Evolutionary conservation across 441 rosid genomes (phyloP), one percentile per base, ranked within the genome.

Genomic region (Mallotus repandus): DNA sequence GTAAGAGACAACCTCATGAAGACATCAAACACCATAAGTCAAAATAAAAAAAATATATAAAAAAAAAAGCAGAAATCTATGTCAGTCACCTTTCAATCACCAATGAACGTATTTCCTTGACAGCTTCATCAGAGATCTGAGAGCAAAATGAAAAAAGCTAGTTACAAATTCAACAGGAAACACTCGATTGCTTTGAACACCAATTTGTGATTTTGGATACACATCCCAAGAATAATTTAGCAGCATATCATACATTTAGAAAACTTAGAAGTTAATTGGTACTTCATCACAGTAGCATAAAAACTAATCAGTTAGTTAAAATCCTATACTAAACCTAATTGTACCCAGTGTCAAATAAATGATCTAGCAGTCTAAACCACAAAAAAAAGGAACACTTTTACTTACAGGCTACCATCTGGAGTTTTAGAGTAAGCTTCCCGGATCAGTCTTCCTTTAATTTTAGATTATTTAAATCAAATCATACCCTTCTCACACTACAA

Each of bases 101-200:
- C 81, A 92, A 83, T 59, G 91, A 81, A 76, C 82, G 92, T 77
- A 96, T 88, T 76, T 85, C 92, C 74, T 76, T 81, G 72, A 91
- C 86, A 83, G 98, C 99, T 83, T 86, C 97, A 71, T 93, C 88
- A 71, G 97, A 91, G 69, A 96, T 88, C 99, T 96, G 83, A 76
- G 70, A 83, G 63, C 65, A 49, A 78, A 77, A 81, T 12, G 35
- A 45, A 63, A 60, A 65, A 60, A 29, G 49, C 5, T 9, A 5
- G 54, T 61, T 5, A 55, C 41, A 71, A 70, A 63, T 68, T 38
- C 46, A 56, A 70, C 43, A 10, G 18, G 1, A 66, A 59, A 19
- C 7, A 49, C 45, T 41, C 43, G 4, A 53, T 29, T 21, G 52
- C n/a, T 21, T 18, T 60, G 3, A 57, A 11, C 35, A 48, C 25